A percentile compares a stretch with the other conserved stretches of the same genome.
These are phyloP conservation scores for Vigna reflexopilosa DNA, from an alignment of 306 rosid species.

Conservation along the genomic window DNA sequence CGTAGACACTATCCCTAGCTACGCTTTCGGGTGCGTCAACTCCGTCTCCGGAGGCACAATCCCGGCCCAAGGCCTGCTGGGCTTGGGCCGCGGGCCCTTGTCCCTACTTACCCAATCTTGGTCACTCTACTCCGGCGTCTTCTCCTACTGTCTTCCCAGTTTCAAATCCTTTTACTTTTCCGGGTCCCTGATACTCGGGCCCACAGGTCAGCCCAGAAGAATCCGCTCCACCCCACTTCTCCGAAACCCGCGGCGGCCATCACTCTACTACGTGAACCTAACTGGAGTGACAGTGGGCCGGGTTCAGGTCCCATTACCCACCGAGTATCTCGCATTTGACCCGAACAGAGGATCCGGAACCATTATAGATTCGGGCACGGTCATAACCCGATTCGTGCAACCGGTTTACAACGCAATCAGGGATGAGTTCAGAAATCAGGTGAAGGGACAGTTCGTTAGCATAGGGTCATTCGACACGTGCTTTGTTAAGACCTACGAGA, in stretches of 20 bases:
- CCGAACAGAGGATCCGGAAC: conserved; percentile 71
- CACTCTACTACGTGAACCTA: conserved; percentile 80
- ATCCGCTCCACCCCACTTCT: conserved; percentile 79
- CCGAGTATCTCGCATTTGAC: conserved; percentile 57
- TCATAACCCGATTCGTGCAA: conserved; percentile 64
- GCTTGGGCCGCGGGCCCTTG: conserved; percentile 78
- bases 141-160: conserved; percentile 83
- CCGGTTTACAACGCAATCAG: conserved; percentile 69
- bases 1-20: conserved; percentile 44
- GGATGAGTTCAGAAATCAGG: conserved; percentile 77
- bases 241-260: conserved; percentile 66
- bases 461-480: conserved; percentile 82
- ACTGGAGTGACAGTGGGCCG: conserved; percentile 68
- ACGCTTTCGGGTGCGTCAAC: conserved; percentile 63
- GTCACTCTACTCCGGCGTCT: conserved; percentile 59
- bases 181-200: conserved; percentile 56
- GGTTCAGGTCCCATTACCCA: conserved; percentile 47
- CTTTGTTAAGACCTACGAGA: conserved; percentile 52
- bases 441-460: conserved; percentile 54
- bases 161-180: conserved; percentile 27
- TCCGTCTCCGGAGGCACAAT: conserved; percentile 48
- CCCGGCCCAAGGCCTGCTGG: conserved; percentile 78
- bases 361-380: conserved; percentile 77
- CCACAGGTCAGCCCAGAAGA: conserved; percentile 61
- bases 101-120: conserved; percentile 61